Conservation (phyloP, 164 flowering plant genomes). For the Chimonanthus salicifolius region DNA sequence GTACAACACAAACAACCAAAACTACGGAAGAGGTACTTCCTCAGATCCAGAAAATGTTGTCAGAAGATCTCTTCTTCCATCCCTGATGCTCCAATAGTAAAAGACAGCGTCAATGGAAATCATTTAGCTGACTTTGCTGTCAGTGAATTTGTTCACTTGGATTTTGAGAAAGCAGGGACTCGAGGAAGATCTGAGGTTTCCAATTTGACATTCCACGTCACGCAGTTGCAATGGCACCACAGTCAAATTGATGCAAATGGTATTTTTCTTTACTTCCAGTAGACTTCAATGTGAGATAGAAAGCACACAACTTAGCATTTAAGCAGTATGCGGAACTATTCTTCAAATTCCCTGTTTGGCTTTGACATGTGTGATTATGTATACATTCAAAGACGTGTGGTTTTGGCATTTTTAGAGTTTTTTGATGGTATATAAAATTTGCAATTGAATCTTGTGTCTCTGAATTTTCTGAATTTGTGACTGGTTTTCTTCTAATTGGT, state of each 20-base stretch:
- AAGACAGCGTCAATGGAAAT: constrained; percentile 33
- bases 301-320: background rate
- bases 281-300: background rate
- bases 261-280: constrained; percentile 17
- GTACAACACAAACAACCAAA: constrained; percentile 27
- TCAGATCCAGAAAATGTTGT: constrained; percentile 21
- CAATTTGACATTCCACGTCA: constrained; percentile 65
- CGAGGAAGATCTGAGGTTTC: constrained; percentile 66
- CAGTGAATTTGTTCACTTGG: constrained; percentile 63
- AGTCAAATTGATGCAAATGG: constrained; percentile 68
- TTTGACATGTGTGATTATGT: no score
- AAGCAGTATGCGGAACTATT: background rate
- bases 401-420: no score
- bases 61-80: constrained; percentile 26
- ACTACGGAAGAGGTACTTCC: constrained; percentile 26
- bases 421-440: background rate
- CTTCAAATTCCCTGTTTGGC: background rate
- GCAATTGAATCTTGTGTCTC: background rate
- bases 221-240: constrained; percentile 81
- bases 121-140: constrained; percentile 51
- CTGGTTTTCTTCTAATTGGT: background rate
- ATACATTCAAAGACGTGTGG: no score
- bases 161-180: constrained; percentile 52
- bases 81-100: constrained; percentile 31
- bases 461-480: no score